Evolutionary conservation across 768 basidiomycete species (phyloP), one percentile per base, ranked within the genome.

Genomic region (Calocera cornea): DNA sequence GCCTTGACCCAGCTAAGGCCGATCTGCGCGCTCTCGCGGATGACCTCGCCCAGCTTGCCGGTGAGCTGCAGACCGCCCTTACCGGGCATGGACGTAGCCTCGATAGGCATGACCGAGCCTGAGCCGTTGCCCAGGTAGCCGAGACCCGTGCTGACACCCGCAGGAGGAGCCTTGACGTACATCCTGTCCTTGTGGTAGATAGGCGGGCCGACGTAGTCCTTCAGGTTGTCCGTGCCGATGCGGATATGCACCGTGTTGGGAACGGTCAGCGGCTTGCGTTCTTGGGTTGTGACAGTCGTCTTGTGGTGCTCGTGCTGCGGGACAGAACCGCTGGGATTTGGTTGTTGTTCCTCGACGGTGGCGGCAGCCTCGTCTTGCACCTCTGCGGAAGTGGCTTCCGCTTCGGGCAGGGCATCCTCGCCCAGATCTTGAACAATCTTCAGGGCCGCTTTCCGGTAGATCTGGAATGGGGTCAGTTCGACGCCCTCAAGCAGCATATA

Each of bases 21-120:
- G 70, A 99, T 97, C 75, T 97, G 92, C 0, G 95, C 94, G 70
- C 89, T 92, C 78, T 98, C 97, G 40, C 92, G 84, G 75, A 99
- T 97, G 69, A 98, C 97, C 72, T 99, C 97, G 49, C 95, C 95
- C 2, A 99, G 87, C 78, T 98, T 98, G 41, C 97, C 97, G 0
- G 97, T 98, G 8, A 98, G 79, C 71, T 94, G 93, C 1, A 99
- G 80, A 17, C 82, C 83, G 14, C 95, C 95, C 75, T 95, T 95
- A 1, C 97, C 97, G 29, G 95, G 95, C 93, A 97, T 98, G 64
- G 87, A 94, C 72, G 89, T 89, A 41, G 90, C 92, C 78, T 99
- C 97, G 33, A 99, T 86, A 22, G 95, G 95, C 93, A 98, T 95
- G 47, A 97, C 91, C 2, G 92, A 89, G 29, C 97, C 97, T 16